Evolutionary conservation across 2,329 filamentous ascomycete species (phyloP), one percentile per base, ranked within the genome.

Genomic region (Neofusicoccum laricinum): DNA sequence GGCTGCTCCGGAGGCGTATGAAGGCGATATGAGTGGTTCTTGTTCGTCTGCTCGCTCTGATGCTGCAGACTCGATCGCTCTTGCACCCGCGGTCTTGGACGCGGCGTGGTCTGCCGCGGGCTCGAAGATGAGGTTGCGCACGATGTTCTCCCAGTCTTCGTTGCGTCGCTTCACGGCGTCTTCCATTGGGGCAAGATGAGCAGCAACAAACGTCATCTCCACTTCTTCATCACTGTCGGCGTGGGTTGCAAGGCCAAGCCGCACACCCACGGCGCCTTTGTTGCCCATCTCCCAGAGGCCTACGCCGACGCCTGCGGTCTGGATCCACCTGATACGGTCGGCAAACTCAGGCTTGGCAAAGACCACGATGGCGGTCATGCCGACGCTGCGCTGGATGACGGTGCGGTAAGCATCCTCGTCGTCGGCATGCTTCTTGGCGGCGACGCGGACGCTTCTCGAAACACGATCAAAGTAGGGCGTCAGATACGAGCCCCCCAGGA

Each of bases 231-330:
- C 78, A 4, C 69, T 69, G 14, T 76, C 72, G 5, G 25, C 40
- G 14, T 45, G 48, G 7, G 48, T 45, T 14, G 40, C 49, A 70
- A 91, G 89, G 14, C 86, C 83, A 48, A 95, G 77, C 38, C 93
- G 84, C 66, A 94, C 82, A 0, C 90, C 95, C 0, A 96, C 90
- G 3, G 93, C 94, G 34, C 94, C 95, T 78, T 99, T 99, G 77
- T 97, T 97, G 15, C 93, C 95, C 90, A 97, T 95, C 57, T 94
- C 90, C 65, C 88, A 89, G 0, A 93, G 77, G 0, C 95, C 95
- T 55, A 97, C 90, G 0, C 95, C 93, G 2, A 93, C 89, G 61
- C 90, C 91, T 2, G 90, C 92, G n/a, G 86, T 88, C 68, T 92
- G 85, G n/a, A 95, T 80, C 71, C 85, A 81, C 61, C 80, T 79